Conservation (phyloP, 371 early-diverging fungal species). For the Chytridium lagenaria region DNA sequence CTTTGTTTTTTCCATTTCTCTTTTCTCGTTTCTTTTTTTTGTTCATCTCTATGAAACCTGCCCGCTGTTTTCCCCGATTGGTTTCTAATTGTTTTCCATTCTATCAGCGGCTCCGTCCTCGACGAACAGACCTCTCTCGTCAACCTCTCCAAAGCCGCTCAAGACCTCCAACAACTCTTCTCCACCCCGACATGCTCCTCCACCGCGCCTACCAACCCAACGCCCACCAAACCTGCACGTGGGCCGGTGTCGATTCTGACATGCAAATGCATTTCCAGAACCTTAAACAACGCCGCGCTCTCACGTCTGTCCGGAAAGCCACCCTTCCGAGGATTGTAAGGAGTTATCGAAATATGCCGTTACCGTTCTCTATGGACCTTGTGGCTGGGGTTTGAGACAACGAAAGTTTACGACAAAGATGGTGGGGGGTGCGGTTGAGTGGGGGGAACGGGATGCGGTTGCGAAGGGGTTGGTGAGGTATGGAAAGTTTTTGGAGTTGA, state of each 20-base stretch:
- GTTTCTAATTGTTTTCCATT: not conserved
- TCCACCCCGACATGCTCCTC: not conserved
- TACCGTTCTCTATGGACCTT: slow-evolving; percentile 44
- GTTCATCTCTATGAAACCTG: too few relatives aligned
- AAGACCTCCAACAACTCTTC: slow-evolving; percentile 28
- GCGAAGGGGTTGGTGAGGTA: slow-evolving; percentile 40
- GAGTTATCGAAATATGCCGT: slow-evolving; percentile 37
- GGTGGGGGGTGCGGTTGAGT: slow-evolving; percentile 38
- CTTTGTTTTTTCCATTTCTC: too few relatives aligned
- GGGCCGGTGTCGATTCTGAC: slow-evolving; percentile 23
- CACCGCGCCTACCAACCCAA: not conserved
- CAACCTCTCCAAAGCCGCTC: slow-evolving; percentile 18
- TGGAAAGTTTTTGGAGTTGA: slow-evolving; percentile 41
- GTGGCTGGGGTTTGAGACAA: slow-evolving; percentile 53
- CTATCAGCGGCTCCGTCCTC: slow-evolving; percentile 24
- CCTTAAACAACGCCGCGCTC: not conserved
- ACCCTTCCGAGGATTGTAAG: slow-evolving; percentile 25
- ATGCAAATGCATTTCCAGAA: slow-evolving; percentile 11
- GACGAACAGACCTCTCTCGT: slow-evolving; percentile 26
- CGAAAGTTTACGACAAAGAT: slow-evolving; percentile 49
- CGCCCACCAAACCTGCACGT: not conserved
- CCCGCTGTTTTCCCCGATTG: not conserved
- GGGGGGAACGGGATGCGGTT: slow-evolving; percentile 28
- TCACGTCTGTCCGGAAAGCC: slow-evolving; percentile 19
- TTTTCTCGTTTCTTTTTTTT: too few relatives aligned